Conservation (phyloP, 768 basidiomycete genomes). For the Lanmaoa pseudosensibilis region DNA sequence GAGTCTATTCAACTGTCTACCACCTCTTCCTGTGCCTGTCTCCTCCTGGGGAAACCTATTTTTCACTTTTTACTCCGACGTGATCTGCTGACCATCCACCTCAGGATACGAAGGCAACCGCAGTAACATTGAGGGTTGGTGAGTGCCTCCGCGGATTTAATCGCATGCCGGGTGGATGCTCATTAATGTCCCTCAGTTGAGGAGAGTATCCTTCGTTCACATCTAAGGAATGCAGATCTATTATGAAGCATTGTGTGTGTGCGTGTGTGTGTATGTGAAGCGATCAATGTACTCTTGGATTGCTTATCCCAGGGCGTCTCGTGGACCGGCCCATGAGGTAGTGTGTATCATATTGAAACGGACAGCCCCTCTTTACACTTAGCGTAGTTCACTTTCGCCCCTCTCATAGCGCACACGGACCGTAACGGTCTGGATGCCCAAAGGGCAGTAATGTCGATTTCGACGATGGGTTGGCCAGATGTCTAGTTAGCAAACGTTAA, state of each 20-base stretch:
- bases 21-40: slow-evolving; percentile 6
- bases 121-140: slow-evolving; percentile 68
- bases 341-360: background rate
- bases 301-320: background rate
- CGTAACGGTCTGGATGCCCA: background rate
- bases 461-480: background rate
- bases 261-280: slow-evolving; percentile 1
- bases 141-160: slow-evolving; percentile 24
- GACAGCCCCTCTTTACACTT: background rate
- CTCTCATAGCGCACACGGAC: no score
- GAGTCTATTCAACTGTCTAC: slow-evolving; percentile 32
- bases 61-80: background rate
- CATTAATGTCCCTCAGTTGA: slow-evolving; percentile 45
- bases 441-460: background rate
- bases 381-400: background rate
- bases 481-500: slow-evolving; percentile 6
- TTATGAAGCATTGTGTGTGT: slow-evolving; percentile 41
- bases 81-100: slow-evolving; percentile 11
- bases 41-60: background rate
- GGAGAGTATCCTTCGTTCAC: slow-evolving; percentile 70
- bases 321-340: background rate
- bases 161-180: slow-evolving; percentile 1
- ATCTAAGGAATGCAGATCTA: slow-evolving; percentile 68
- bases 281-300: background rate
- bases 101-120: slow-evolving; percentile 76